Evolutionary conservation across 2,329 filamentous ascomycete species (phyloP).

Genomic region (Hypoxylon sp.): DNA sequence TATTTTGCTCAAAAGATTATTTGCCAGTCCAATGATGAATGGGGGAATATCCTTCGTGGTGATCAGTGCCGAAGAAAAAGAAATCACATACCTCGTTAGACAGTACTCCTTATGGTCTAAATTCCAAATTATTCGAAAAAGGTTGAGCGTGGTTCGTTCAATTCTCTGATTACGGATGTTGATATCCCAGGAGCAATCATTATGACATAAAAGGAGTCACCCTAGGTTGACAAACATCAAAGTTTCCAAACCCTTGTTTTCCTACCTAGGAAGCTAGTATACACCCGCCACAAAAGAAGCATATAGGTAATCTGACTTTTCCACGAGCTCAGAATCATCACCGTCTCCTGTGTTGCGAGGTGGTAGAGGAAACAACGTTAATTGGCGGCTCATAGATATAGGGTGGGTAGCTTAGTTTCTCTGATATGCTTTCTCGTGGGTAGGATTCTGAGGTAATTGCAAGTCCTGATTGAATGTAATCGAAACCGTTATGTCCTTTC

Average conservation of each 20-base stretch:
- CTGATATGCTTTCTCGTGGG: not conserved
- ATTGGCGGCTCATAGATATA: no score
- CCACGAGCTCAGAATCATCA: no score
- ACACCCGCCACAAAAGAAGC: no score
- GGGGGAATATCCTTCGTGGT: not conserved
- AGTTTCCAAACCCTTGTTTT: no score
- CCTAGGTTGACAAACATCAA: no score
- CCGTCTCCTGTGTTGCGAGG: no score
- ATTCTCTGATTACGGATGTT: not conserved
- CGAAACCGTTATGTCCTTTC: conserved; percentile 16
- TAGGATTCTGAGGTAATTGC: not conserved
- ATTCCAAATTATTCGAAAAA: not conserved
- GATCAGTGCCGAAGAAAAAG: not conserved
- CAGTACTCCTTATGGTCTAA: not conserved
- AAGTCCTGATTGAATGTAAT: conserved; percentile 6
- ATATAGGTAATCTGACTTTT: no score
- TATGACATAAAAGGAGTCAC: no score
- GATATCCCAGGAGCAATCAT: no score
- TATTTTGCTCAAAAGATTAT: not conserved
- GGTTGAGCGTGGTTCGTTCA: not conserved
- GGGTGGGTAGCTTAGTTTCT: not conserved
- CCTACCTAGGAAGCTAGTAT: no score
- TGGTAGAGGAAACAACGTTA: no score
- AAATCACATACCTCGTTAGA: not conserved
- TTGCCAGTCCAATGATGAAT: not conserved